phyloP scores from a whole-genome alignment of 2,329 filamentous ascomycete species.

The Sclerotinia sclerotiorum region DNA sequence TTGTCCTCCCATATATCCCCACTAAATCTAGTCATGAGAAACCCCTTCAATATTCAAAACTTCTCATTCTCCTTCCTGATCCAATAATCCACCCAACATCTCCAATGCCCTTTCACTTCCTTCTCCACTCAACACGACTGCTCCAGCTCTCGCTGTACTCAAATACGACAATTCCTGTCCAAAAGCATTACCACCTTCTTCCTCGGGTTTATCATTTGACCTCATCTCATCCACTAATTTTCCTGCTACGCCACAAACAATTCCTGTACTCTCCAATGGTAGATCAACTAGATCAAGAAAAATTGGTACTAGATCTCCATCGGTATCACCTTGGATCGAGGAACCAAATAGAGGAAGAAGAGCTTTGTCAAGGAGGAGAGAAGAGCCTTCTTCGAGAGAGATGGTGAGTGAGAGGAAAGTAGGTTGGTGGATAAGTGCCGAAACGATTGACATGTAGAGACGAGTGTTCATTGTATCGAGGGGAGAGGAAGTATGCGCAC shows the following conservation, averaged over 20 bases:
- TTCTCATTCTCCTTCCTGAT: conserved; percentile 21
- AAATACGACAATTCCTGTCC: conserved; percentile 82
- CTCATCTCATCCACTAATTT: conserved; percentile 72
- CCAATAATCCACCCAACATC: conserved; percentile 55
- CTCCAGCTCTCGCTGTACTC: conserved; percentile 83
- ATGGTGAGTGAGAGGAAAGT: conserved; percentile 73
- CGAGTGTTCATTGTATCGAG: conserved; percentile 61
- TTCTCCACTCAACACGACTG: conserved; percentile 78
- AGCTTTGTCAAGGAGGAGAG: conserved; percentile 68
- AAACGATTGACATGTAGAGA: conserved; percentile 62
- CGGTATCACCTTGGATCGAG: conserved; percentile 72
- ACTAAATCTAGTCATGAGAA: background rate
- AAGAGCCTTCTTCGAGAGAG: conserved; percentile 71
- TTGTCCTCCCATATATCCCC: background rate
- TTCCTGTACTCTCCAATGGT: conserved; percentile 85
- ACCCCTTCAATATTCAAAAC: background rate
- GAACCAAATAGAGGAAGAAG: conserved; percentile 67
- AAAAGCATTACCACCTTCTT: conserved; percentile 10
- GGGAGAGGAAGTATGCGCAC: conserved; percentile 43
- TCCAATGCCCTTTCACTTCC: conserved; percentile 72
- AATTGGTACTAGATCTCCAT: conserved; percentile 76
- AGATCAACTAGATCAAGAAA: conserved; percentile 80
- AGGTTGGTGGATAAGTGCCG: conserved; percentile 60
- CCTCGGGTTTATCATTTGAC: conserved; percentile 18
- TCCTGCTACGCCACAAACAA: conserved; percentile 91